Evolutionary conservation across 805 yeast species (phyloP), one percentile per base, ranked within the genome.

Genomic region (Sungouiozyma intestinalis): DNA sequence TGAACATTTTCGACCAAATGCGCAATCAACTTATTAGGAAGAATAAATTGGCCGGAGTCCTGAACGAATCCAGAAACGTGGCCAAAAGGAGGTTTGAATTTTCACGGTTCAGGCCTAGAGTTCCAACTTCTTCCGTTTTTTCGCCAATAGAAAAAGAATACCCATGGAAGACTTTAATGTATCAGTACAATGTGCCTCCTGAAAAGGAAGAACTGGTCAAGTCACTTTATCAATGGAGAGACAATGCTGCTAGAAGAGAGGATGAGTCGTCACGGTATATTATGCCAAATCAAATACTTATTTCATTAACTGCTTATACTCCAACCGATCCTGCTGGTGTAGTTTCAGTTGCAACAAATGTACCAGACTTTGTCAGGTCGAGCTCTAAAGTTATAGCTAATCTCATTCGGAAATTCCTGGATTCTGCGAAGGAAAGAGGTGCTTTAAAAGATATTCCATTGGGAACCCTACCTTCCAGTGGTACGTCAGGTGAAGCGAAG

Each of bases 231-330:
- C 68, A 74, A 35, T 92, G 97, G 97, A 74, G 98, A 60, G 97
- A 92, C 58, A 40, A 46, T 1, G 55, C 73, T 31, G 97, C 97
- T 1, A 71, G 94, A 48, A 50, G 65, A 33, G 71, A 74, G 38
- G 98, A 92, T 59, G 98, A 92, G 63, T 83, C 94, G 2, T 76
- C 81, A 2, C 68, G 94, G 46, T 90, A 68, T 53, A 69, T 92
- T 14, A 81, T 88, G 90, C 76, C 95, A 4, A 87, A 85, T 54
- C 92, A 81, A 51, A 59, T 81, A 13, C 56, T 92, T 33, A 78
- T 80, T 0, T 70, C 80, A 0, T 60, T 92, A 36, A 78, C 78
- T 4, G 64, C 72, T 3, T 51, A 71, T 32, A 63, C 69, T 7
- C 94, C 96, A 3, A 69, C 72, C 0, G 79, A 76, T 42, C 62